phyloP scores from a whole-genome alignment of 768 basidiomycete species.

The Collybia mongolica region DNA sequence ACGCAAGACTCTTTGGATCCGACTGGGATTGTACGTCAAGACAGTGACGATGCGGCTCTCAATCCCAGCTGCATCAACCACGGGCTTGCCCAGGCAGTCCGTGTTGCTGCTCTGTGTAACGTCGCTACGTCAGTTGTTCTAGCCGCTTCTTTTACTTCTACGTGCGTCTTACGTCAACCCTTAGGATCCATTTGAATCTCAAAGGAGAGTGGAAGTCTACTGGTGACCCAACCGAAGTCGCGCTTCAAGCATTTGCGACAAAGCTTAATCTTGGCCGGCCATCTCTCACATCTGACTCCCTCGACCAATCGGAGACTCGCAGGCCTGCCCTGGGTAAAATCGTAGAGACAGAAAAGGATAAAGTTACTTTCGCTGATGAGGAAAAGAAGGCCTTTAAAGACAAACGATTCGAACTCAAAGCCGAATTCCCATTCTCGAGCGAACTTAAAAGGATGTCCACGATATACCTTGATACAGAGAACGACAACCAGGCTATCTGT shows the following conservation, averaged over 20 bases:
- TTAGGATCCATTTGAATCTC: constrained; percentile 32
- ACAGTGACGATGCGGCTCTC: constrained; percentile 19
- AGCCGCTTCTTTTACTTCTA: not conserved
- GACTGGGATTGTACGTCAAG: constrained; percentile 19
- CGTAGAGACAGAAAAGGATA: constrained; percentile 22
- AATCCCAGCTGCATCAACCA: constrained; percentile 15
- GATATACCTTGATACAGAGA: constrained; percentile 30
- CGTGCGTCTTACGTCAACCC: not conserved
- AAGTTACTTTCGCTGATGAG: constrained; percentile 16
- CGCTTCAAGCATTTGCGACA: constrained; percentile 52
- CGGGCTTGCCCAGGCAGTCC: constrained; percentile 26
- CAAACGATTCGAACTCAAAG: constrained; percentile 31
- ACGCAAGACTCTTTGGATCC: constrained; percentile 32
- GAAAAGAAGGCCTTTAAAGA: constrained; percentile 6
- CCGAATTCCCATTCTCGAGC: constrained; percentile 48
- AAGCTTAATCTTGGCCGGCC: constrained; percentile 43
- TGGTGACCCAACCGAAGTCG: constrained; percentile 57
- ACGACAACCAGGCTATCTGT: constrained; percentile 17
- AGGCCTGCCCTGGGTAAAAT: constrained; percentile 25
- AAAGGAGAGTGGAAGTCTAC: constrained; percentile 46
- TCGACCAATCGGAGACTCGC: constrained; percentile 13
- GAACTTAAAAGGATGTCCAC: constrained; percentile 51
- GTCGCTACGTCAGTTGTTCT: constrained; percentile 28
- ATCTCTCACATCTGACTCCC: constrained; percentile 22
- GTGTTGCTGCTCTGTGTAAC: constrained; percentile 33